Conservation (phyloP, 228 moss, liverwort and hornwort genomes). For the Sphagnum fallax region DNA sequence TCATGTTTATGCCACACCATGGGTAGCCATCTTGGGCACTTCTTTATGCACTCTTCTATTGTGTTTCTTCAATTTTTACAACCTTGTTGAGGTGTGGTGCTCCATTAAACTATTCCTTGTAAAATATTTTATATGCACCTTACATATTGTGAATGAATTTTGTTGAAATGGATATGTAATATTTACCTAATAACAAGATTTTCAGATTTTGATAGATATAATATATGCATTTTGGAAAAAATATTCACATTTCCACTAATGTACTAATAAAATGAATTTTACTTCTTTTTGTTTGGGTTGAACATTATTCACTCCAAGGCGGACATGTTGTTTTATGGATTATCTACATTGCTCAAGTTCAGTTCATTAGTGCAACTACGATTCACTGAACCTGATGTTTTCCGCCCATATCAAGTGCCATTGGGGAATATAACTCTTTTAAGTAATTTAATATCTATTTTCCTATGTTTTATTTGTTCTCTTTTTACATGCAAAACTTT, state of each 20-base stretch:
- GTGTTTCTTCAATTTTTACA: slow-evolving; percentile 49
- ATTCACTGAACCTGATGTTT: slow-evolving; percentile 68
- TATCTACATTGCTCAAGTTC: slow-evolving; percentile 72
- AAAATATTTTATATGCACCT: neutral
- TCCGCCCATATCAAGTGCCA: slow-evolving; percentile 71
- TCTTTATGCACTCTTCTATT: slow-evolving; percentile 45
- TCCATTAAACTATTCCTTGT: neutral
- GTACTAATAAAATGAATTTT: no score
- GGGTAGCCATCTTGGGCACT: slow-evolving; percentile 58
- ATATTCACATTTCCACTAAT: no score
- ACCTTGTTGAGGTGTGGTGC: slow-evolving; percentile 45
- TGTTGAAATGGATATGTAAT: no score
- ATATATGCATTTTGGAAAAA: no score
- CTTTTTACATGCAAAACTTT: neutral
- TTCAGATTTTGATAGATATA: no score
- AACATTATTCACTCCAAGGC: slow-evolving; percentile 23
- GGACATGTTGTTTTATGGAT: slow-evolving; percentile 73
- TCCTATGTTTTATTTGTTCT: neutral
- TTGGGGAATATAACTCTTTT: slow-evolving; percentile 32
- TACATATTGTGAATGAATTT: no score
- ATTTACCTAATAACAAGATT: no score
- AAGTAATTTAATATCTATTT: neutral
- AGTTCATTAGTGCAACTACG: slow-evolving; percentile 55
- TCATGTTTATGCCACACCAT: slow-evolving; percentile 52
- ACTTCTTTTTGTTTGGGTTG: no score